Evolutionary conservation across 2,329 filamentous ascomycete species (phyloP), one percentile per base, ranked within the genome.

Genomic region (Penicillium sclerotigenum): DNA sequence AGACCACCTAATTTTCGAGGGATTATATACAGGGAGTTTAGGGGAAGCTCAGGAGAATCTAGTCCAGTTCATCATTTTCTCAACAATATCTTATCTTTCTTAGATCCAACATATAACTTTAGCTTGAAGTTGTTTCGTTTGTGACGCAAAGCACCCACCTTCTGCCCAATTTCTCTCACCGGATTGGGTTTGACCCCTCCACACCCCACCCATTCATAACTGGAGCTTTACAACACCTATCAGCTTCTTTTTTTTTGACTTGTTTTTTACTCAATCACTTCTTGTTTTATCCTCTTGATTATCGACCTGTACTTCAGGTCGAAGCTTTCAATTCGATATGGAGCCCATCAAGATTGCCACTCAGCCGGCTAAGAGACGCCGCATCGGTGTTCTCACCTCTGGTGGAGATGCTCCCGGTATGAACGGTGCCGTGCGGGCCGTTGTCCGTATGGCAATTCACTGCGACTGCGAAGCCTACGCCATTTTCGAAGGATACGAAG

Each of bases 321-420:
- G 56, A 45, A 46, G 36, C 29, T 28, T 43, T 57, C 50, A 56
- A 58, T 53, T 47, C 57, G 55, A 54, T 42, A 65, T 66, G 62
- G 63, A 65, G 34, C 56, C 62, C 47, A 22, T 42, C 16, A 62
- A 62, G 42, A 70, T 71, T 53, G 73, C 74, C 64, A 57, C 63
- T 54, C 41, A 68, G 45, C 70, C 70, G 59, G 71, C 75, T 63
- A 80, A 79, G 71, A 83, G 81, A 72, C 83, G 85, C 70, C 80
- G 83, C 62, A 93, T 97, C 72, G 92, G 87, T 63, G 86, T 97
- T 74, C 91, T 97, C 87, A 97, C 92, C 70, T 95, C 90, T 65
- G 92, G 92, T 71, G 92, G 92, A 70, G 92, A 97, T 81, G 90
- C 91, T 63, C 92, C 91, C 2, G 92, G 92, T 72, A 97, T 97